phyloP scores from a whole-genome alignment of 371 early-diverging fungal species.

The Haplosporangium sp. region DNA sequence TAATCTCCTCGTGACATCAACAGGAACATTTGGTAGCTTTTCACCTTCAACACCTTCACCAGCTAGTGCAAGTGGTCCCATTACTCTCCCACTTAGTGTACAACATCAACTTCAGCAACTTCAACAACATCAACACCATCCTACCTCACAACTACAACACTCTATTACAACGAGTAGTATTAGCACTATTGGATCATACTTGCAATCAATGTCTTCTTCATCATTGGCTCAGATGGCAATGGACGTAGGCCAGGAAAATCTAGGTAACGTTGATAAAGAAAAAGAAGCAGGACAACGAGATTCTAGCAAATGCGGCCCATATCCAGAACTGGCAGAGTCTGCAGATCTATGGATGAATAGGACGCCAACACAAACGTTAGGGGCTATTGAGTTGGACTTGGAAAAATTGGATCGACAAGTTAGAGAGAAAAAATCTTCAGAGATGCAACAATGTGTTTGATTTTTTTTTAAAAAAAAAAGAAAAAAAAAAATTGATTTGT shows the following conservation, averaged over 20 bases:
- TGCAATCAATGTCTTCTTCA: slow-evolving; percentile 17
- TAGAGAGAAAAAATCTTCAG: background rate
- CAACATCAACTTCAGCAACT: slow-evolving; percentile 37
- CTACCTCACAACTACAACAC: slow-evolving; percentile 34
- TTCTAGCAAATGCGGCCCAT: background rate
- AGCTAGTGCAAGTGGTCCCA: background rate
- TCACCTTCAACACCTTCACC: background rate
- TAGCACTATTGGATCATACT: slow-evolving; percentile 23
- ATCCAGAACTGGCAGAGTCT: background rate
- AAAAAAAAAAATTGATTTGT: too few species aligned
- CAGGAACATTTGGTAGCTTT: slow-evolving; percentile 17
- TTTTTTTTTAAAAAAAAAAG: too few species aligned
- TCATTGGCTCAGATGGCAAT: slow-evolving; percentile 18
- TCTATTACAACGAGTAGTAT: slow-evolving; percentile 42
- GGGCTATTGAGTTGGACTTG: slow-evolving; percentile 11
- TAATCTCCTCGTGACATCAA: slow-evolving; percentile 7
- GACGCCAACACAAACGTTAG: slow-evolving; percentile 16
- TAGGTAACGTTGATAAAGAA: background rate
- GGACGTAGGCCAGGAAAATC: background rate
- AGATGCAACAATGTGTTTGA: background rate
- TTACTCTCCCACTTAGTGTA: slow-evolving; percentile 6
- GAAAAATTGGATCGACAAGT: slow-evolving; percentile 10
- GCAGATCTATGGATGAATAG: slow-evolving; percentile 14
- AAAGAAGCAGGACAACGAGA: too few species aligned
- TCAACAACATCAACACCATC: slow-evolving; percentile 38